Evolutionary conservation across 139 green algal species (phyloP), one percentile per base, ranked within the genome.

Genomic region (Bryopsis sp.): DNA sequence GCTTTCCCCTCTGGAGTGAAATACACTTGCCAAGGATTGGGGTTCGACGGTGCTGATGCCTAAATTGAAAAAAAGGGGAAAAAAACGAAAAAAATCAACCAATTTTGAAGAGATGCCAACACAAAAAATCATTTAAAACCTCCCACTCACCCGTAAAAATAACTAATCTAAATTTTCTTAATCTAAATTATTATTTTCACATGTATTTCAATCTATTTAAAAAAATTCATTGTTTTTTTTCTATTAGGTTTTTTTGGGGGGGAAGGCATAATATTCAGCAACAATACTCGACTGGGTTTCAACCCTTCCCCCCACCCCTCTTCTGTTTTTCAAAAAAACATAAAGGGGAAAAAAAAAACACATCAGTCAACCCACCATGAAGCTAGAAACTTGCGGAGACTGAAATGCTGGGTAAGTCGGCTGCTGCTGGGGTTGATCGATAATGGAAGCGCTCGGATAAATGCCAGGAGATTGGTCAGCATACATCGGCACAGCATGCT

Each of bases 1-100:
- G 84, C 68, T 35, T 74, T 72, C 1, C 88, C 88, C 8, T 94
- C 89, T 1, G 80, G 66, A 26, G 88, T 89, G 65, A 89, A 84
- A 67, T 86, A 84, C 39, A 88, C 76, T 70, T 92, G 80, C 89
- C 89, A 96, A 34, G 31, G 29, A 29, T 19, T 38, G 6, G 48
- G 39, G 31, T 32, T 34, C 39, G 60, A 60, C 8, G 36, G 57
- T 2, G 64, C 43, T 5, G 57, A 60, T 8, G 63, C 31, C 43
- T 50, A 50, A 50, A 36, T 32, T 32, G 26, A 34, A 7, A 34
- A 63, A 15, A 15, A 36, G n/a, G 43, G 43, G 19, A 54, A 11
- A 54, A 54, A 54, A 19, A 11, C 11, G 43, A 54, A 54, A 54
- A 11, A 54, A 54, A 11, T 54, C 19, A n/a, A n/a, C n/a, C n/a